A percentile compares a stretch with the other conserved stretches of the same genome.
phyloP scores from a whole-genome alignment of 352 stramenopile genomes.

The Lagenidium sp. region DNA sequence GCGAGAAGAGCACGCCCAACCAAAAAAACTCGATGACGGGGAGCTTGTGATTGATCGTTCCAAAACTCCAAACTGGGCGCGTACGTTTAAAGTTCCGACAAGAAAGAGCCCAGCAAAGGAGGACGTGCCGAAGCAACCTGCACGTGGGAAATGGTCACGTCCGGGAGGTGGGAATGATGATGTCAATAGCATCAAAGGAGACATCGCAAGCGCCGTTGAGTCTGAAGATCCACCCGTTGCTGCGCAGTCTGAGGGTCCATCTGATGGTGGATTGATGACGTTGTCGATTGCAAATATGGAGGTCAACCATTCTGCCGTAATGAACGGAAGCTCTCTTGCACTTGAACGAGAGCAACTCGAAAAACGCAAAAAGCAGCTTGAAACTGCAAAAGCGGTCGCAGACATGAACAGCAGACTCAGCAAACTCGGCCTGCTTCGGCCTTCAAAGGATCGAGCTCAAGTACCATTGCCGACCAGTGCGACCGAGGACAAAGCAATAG shows the following conservation, averaged over 20 bases:
- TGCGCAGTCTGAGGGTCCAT: neutral
- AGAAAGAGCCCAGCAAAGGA: slow-evolving; percentile 11
- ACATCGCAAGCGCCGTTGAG: neutral
- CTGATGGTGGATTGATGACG: slow-evolving; percentile 1
- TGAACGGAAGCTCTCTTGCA: slow-evolving; percentile 30
- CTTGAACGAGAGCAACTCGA: slow-evolving; percentile 63
- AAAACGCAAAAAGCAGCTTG: slow-evolving; percentile 57
- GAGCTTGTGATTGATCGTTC: slow-evolving; percentile 49
- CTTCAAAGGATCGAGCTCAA: slow-evolving; percentile 6
- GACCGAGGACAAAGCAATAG: neutral
- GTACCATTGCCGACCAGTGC: neutral
- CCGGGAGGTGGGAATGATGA: neutral
- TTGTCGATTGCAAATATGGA: slow-evolving; percentile 15
- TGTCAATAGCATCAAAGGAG: neutral
- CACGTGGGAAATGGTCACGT: slow-evolving; percentile 8
- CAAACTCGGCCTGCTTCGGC: slow-evolving; percentile 47
- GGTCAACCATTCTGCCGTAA: slow-evolving; percentile 22
- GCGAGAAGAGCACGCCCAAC: too few species aligned
- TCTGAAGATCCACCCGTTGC: too few species aligned
- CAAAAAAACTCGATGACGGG: too few species aligned
- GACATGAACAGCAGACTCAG: slow-evolving; percentile 64
- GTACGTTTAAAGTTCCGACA: slow-evolving; percentile 16
- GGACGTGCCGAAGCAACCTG: neutral
- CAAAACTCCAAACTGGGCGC: slow-evolving; percentile 53
- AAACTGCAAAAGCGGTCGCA: slow-evolving; percentile 65